Evolutionary conservation across 169 alveolate genomes (phyloP).

Genomic region (Eimeria tenella): DNA sequence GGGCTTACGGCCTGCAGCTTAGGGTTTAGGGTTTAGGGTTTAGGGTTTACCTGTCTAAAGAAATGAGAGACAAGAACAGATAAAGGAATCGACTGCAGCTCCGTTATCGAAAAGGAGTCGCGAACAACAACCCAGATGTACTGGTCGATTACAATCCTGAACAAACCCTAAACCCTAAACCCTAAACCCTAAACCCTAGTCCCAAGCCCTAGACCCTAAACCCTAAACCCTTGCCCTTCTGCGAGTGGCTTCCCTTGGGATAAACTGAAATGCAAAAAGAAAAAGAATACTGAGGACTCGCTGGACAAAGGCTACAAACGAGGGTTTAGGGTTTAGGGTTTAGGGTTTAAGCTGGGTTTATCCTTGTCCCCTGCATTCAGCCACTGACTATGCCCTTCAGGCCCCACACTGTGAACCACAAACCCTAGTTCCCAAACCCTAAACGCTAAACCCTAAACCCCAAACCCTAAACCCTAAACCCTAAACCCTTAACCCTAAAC

Average conservation of each 20-base stretch:
- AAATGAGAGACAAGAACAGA: slow-evolving; percentile 79
- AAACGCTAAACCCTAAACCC: too few relatives aligned
- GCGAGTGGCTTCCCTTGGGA: too few relatives aligned
- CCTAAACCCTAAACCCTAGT: too few relatives aligned
- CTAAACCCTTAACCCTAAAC: too few relatives aligned
- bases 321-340: too few relatives aligned
- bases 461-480: too few relatives aligned
- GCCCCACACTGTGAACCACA: background rate
- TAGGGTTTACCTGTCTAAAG: slow-evolving; percentile 75
- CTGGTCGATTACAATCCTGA: slow-evolving; percentile 91
- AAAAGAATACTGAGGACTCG: too few relatives aligned
- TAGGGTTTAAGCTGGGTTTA: background rate
- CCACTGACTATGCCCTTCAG: background rate
- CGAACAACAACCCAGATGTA: slow-evolving; percentile 90
- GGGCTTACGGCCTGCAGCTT: background rate
- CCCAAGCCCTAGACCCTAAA: too few relatives aligned
- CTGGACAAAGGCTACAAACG: too few relatives aligned
- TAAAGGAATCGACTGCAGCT: slow-evolving; percentile 82
- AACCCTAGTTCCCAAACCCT: background rate
- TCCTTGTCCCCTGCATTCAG: background rate
- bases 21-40: background rate
- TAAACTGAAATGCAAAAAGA: too few relatives aligned
- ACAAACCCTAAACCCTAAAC: background rate
- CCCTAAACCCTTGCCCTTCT: too few relatives aligned
- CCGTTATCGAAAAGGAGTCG: slow-evolving; percentile 92